Conservation (phyloP, 148 eudicot genomes). For the Vaccinium myrtillus region DNA sequence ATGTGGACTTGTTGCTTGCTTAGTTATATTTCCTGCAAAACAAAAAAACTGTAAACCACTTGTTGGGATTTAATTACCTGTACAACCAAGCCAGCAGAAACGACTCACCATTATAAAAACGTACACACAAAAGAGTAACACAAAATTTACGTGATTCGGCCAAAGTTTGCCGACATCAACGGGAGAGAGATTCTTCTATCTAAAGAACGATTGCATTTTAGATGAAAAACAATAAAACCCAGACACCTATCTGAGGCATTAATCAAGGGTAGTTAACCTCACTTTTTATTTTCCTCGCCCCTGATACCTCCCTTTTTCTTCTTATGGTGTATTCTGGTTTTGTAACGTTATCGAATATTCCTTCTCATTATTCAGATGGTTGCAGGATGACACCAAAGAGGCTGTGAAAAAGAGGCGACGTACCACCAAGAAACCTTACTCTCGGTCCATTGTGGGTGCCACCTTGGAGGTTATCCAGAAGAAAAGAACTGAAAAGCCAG, state of each 20-base stretch:
- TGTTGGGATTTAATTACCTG: background rate
- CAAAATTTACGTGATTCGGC: background rate
- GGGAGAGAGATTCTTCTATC: background rate
- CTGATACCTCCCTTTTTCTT: background rate
- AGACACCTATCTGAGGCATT: background rate
- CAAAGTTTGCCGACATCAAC: background rate
- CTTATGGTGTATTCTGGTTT: background rate
- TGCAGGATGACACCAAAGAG: slow-evolving; percentile 31
- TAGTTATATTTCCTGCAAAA: background rate
- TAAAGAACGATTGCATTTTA: background rate
- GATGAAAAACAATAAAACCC: background rate
- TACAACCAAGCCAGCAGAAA: background rate
- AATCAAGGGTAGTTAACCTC: background rate
- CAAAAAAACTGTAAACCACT: background rate
- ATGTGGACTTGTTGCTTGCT: background rate
- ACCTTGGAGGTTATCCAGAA: slow-evolving; percentile 39
- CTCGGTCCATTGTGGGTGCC: slow-evolving; percentile 40
- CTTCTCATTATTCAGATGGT: background rate
- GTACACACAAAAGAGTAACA: background rate
- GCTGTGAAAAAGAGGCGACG: slow-evolving; percentile 33
- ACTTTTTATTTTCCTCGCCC: background rate
- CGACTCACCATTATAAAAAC: background rate
- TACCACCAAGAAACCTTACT: slow-evolving; percentile 34
- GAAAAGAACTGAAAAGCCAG: slow-evolving; percentile 32
- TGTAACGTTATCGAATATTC: background rate